phyloP scores from a whole-genome alignment of 345 rosid genomes.

The Hibiscus tridactylites region DNA sequence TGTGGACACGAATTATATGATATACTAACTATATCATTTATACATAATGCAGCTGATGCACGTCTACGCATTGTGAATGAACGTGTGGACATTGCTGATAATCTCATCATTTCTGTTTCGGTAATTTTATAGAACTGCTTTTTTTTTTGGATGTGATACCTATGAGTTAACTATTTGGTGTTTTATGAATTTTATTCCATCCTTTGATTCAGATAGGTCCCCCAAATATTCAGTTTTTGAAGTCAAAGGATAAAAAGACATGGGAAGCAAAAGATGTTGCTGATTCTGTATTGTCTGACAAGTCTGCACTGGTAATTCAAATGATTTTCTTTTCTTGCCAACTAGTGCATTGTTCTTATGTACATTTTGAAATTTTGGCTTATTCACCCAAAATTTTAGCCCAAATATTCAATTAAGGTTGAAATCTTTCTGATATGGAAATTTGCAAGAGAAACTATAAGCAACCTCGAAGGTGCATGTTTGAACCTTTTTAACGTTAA shows the following conservation, averaged over 20 bases:
- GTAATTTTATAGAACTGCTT: slow-evolving; percentile 29
- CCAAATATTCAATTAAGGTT: background rate
- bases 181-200: slow-evolving; percentile 23
- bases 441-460: background rate
- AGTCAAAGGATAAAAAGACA: slow-evolving; percentile 67
- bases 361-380: background rate
- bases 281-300: slow-evolving; percentile 87
- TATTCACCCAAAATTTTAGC: background rate
- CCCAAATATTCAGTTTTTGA: slow-evolving; percentile 64
- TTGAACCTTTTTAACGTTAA: background rate
- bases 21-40: background rate
- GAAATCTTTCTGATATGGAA: background rate
- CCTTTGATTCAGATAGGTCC: slow-evolving; percentile 84
- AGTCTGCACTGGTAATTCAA: slow-evolving; percentile 72
- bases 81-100: slow-evolving; percentile 76
- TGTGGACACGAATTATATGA: background rate
- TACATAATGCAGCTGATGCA: slow-evolving; percentile 65
- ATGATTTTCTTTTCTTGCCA: background rate
- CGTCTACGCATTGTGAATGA: slow-evolving; percentile 85
- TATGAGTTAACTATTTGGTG: background rate
- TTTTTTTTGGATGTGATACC: background rate
- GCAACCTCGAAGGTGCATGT: background rate
- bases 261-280: slow-evolving; percentile 90
- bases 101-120: slow-evolving; percentile 74
- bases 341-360: background rate